Evolutionary conservation across 306 rosid species (phyloP).

Genomic region (Vigna unguiculata): DNA sequence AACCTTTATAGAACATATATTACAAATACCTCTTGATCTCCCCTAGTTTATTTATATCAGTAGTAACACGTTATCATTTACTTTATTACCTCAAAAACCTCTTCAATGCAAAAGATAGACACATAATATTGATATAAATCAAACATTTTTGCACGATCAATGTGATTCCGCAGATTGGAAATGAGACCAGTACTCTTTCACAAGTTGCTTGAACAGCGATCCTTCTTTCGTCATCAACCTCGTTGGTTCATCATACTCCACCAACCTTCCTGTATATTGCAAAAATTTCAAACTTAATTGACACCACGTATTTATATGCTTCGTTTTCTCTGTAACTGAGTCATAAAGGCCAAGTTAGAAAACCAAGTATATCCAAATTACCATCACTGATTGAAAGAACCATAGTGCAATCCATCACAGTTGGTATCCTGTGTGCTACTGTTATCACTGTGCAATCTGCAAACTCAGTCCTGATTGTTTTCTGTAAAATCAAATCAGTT

Average conservation of each 20-base stretch:
- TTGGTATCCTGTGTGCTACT: constrained; percentile 76
- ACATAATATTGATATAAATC: background rate
- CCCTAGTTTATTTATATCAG: too few relatives aligned
- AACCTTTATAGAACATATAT: too few relatives aligned
- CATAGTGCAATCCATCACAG: constrained; percentile 85
- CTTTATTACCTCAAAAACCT: too few relatives aligned
- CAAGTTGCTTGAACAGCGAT: constrained; percentile 67
- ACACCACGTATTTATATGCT: too few relatives aligned
- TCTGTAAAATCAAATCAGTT: constrained; percentile 74
- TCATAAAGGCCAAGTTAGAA: too few relatives aligned
- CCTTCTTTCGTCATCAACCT: constrained; percentile 61
- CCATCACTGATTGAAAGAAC: constrained; percentile 74
- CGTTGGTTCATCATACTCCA: constrained; percentile 72
- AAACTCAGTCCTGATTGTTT: constrained; percentile 64
- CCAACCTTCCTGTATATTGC: constrained; percentile 56
- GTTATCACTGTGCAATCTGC: constrained; percentile 69
- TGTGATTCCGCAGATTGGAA: constrained; percentile 58
- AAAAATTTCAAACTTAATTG: too few relatives aligned
- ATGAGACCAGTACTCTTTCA: constrained; percentile 78
- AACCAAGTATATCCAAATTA: constrained; percentile 41
- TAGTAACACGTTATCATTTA: too few relatives aligned
- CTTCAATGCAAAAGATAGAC: background rate
- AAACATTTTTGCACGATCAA: constrained; percentile 23
- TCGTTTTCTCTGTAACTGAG: too few relatives aligned
- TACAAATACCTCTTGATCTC: too few relatives aligned